Evolutionary conservation across 1,139 yeast species (phyloP).

Genomic region (Torulaspora globosa): DNA sequence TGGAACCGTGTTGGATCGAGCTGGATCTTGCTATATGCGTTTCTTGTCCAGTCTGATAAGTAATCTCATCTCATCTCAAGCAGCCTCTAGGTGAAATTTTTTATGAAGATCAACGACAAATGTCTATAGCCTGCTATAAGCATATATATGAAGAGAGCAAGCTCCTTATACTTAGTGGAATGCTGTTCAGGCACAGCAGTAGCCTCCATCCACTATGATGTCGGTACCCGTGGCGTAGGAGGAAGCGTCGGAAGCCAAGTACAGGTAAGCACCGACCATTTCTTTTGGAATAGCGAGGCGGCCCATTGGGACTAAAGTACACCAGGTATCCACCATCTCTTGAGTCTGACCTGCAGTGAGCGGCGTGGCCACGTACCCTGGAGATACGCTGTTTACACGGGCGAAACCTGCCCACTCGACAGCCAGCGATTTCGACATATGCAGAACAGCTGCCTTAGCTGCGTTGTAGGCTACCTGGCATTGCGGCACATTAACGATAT

Average conservation of each 20-base stretch:
- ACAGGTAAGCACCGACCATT: constrained; percentile 80
- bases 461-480: constrained; percentile 87
- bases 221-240: constrained; percentile 83
- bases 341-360: constrained; percentile 56
- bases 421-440: constrained; percentile 74
- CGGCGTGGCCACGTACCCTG: constrained; percentile 79
- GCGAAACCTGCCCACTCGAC: constrained; percentile 91
- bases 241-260: constrained; percentile 83
- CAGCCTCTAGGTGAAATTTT: constrained; percentile 8
- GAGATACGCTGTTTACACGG: constrained; percentile 78
- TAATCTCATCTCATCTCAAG: background rate
- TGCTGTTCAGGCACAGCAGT: constrained; percentile 35
- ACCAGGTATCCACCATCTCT: constrained; percentile 58
- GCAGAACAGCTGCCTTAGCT: constrained; percentile 82
- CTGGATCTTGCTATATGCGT: no score
- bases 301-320: constrained; percentile 73
- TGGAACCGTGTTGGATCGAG: background rate
- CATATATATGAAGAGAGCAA: background rate
- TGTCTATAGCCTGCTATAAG: background rate
- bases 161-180: background rate
- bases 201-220: constrained; percentile 83
- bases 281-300: constrained; percentile 77
- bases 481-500: constrained; percentile 84
- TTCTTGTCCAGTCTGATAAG: no score
- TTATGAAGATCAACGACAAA: constrained; percentile 1